Percentiles rank a stretch among this genome's conserved stretches.
These are phyloP conservation scores for Talaromyces adpressus DNA, from an alignment of 495 filamentous ascomycete species.

Conservation along the genomic window DNA sequence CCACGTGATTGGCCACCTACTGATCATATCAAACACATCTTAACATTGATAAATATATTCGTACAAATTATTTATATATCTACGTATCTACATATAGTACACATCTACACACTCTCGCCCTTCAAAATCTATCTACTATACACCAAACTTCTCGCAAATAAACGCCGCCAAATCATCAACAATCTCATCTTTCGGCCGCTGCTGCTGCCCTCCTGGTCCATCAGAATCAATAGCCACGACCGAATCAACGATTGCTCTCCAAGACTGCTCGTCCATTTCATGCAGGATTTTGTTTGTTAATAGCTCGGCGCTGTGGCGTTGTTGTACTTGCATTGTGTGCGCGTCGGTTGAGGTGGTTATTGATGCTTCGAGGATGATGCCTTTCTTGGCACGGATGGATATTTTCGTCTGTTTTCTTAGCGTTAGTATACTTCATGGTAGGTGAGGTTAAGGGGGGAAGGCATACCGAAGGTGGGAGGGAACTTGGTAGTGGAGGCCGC, in stretches of 20 bases:
- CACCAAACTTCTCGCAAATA: slow-evolving; percentile 7
- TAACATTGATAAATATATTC: background rate
- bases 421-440: background rate
- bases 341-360: slow-evolving; percentile 35
- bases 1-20: background rate
- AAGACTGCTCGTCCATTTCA: slow-evolving; percentile 28
- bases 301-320: slow-evolving; percentile 23
- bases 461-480: slow-evolving; percentile 32
- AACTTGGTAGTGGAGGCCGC: slow-evolving; percentile 36
- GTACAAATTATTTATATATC: background rate
- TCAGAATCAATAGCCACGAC: background rate
- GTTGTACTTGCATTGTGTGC: slow-evolving; percentile 27
- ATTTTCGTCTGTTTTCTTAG: slow-evolving; percentile 19
- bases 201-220: background rate
- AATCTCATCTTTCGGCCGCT: background rate
- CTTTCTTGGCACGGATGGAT: slow-evolving; percentile 36
- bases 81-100: background rate
- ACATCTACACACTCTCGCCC: background rate
- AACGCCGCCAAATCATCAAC: slow-evolving; percentile 1
- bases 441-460: background rate
- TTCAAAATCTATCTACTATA: background rate
- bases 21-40: no score
- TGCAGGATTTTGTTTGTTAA: slow-evolving; percentile 36
- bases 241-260: slow-evolving; percentile 15
- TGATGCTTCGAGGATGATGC: slow-evolving; percentile 35